A percentile compares a stretch with the other conserved stretches of the same genome.
phyloP scores from a whole-genome alignment of 352 stramenopile species.

The Lagenidium giganteum region DNA sequence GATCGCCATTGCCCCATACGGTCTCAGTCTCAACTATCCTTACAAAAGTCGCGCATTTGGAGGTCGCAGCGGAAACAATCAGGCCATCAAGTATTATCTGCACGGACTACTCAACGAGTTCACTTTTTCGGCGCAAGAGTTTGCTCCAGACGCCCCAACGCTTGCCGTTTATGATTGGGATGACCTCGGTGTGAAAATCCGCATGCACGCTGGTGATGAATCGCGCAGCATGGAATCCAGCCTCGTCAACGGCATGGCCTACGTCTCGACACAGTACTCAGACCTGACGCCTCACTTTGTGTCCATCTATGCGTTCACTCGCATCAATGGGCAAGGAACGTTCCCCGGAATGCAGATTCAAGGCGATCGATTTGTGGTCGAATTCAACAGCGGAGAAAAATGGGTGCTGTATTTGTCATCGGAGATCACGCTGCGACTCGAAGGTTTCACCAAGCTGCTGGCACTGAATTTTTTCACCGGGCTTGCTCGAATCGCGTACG shows the following conservation, averaged over 20 bases:
- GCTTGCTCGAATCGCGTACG: slow-evolving; percentile 34
- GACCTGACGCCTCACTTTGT: slow-evolving; percentile 52
- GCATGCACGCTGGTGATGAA: slow-evolving; percentile 24
- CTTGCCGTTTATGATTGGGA: slow-evolving; percentile 58
- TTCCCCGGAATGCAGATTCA: slow-evolving; percentile 20
- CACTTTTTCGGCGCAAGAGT: slow-evolving; percentile 50
- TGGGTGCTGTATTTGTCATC: slow-evolving; percentile 54
- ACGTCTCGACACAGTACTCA: slow-evolving; percentile 51
- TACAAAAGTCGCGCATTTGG: slow-evolving; percentile 64
- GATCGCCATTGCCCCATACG: slow-evolving; percentile 29
- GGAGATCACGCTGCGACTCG: slow-evolving; percentile 28
- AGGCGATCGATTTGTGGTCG: slow-evolving; percentile 41
- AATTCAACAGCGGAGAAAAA: slow-evolving; percentile 37
- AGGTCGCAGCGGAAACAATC: slow-evolving; percentile 21
- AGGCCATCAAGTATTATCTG: slow-evolving; percentile 47
- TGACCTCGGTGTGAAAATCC: slow-evolving; percentile 55
- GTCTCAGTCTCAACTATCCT: slow-evolving; percentile 56
- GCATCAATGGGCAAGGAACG: slow-evolving; percentile 40
- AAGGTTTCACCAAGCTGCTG: slow-evolving; percentile 39
- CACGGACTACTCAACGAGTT: slow-evolving; percentile 64
- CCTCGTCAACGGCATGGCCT: slow-evolving; percentile 73
- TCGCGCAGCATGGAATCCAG: slow-evolving; percentile 29
- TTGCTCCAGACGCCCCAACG: slow-evolving; percentile 26
- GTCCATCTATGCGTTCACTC: slow-evolving; percentile 33
- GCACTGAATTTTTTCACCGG: slow-evolving; percentile 29